phyloP scores from a whole-genome alignment of 208 protist genomes.

The Acanthamoeba culbertsoni region DNA sequence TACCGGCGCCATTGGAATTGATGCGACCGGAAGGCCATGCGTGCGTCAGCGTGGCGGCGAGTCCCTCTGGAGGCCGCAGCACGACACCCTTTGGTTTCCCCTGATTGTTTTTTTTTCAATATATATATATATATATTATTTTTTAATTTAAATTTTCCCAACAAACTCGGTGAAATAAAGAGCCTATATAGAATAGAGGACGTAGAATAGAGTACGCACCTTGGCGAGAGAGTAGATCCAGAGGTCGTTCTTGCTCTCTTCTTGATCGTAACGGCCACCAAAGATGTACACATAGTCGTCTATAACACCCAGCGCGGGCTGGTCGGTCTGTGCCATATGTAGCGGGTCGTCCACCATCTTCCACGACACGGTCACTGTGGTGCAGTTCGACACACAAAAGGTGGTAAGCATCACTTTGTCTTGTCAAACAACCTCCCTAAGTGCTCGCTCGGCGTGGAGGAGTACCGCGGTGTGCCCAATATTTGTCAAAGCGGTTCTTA shows the following conservation, averaged over 20 bases:
- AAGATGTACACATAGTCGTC: neutral
- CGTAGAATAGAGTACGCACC: neutral
- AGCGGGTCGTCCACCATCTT: neutral
- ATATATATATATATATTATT: neutral
- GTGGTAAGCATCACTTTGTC: too few species aligned
- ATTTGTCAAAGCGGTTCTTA: neutral
- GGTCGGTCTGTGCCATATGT: neutral
- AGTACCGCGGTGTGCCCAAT: neutral
- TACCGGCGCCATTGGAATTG: neutral
- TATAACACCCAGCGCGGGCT: neutral
- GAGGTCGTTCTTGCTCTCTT: neutral
- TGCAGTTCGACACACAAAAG: too few species aligned
- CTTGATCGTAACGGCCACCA: neutral
- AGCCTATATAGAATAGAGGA: neutral
- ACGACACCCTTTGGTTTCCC: neutral
- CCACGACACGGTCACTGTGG: neutral
- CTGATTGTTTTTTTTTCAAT: neutral
- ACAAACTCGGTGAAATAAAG: too few species aligned
- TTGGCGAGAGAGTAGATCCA: neutral
- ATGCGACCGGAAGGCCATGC: neutral
- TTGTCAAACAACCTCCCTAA: neutral
- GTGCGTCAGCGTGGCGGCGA: neutral
- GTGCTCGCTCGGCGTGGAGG: neutral
- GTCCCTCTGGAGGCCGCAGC: neutral
- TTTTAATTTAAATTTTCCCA: too few species aligned